Percentiles rank a stretch among this genome's conserved stretches.
phyloP scores from a whole-genome alignment of 2,329 filamentous ascomycete genomes.

The Monilinia aucupariae region DNA sequence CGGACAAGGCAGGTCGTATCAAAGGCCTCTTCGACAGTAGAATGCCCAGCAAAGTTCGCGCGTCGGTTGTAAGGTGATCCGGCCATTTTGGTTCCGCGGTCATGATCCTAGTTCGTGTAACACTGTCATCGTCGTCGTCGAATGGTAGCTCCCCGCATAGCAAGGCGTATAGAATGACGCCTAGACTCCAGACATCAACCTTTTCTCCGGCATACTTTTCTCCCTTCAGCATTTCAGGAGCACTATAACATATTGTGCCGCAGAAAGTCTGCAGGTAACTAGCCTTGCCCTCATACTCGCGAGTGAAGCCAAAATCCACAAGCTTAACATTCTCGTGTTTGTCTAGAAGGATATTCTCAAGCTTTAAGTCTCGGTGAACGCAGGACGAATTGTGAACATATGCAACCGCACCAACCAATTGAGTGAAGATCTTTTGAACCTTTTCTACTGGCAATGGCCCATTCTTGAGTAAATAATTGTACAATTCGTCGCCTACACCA shows the following conservation, averaged over 20 bases:
- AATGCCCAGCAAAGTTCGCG: slow-evolving; percentile 67
- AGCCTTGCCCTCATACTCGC: slow-evolving; percentile 91
- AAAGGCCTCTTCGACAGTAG: slow-evolving; percentile 90
- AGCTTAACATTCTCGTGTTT: slow-evolving; percentile 97
- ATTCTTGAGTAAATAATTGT: slow-evolving; percentile 87
- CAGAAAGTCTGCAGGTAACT: slow-evolving; percentile 97
- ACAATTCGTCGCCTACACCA: slow-evolving; percentile 80
- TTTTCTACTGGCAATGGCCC: slow-evolving; percentile 79
- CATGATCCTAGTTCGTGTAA: slow-evolving; percentile 80
- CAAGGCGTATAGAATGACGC: slow-evolving; percentile 78
- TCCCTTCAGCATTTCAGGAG: slow-evolving; percentile 96
- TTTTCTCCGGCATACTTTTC: slow-evolving; percentile 98
- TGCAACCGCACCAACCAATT: slow-evolving; percentile 87
- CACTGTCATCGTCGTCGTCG: slow-evolving; percentile 88
- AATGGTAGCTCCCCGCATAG: slow-evolving; percentile 85
- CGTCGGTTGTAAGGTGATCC: slow-evolving; percentile 70
- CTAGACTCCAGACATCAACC: slow-evolving; percentile 92
- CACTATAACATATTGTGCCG: slow-evolving; percentile 94
- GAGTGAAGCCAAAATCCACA: slow-evolving; percentile 95
- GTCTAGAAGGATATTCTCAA: slow-evolving; percentile 94
- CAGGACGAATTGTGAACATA: slow-evolving; percentile 95
- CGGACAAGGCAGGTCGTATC: slow-evolving; percentile 71
- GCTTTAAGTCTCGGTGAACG: slow-evolving; percentile 92
- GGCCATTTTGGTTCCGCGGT: slow-evolving; percentile 81
- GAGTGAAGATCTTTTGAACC: slow-evolving; percentile 92